Conservation (phyloP, 768 basidiomycete species). For the Mycena polygramma region DNA sequence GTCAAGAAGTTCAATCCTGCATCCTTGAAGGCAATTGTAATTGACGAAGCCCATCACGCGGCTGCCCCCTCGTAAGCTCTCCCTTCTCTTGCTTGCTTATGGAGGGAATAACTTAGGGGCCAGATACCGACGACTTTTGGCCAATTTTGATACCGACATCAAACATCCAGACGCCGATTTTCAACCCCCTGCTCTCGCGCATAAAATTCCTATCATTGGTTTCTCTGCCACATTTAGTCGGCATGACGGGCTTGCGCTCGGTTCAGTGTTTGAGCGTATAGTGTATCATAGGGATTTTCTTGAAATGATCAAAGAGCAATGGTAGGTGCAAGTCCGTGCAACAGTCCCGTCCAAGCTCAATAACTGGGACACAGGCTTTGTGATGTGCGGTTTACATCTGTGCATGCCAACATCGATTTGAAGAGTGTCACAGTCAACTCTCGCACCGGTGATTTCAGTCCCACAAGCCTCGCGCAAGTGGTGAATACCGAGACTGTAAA, state of each 20-base stretch:
- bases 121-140: slow-evolving; percentile 86
- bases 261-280: slow-evolving; percentile 89
- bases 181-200: slow-evolving; percentile 51
- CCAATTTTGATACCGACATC: slow-evolving; percentile 82
- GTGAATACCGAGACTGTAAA: slow-evolving; percentile 88
- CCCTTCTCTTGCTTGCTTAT: too few relatives aligned
- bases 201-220: slow-evolving; percentile 86
- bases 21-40: slow-evolving; percentile 78
- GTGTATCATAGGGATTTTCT: slow-evolving; percentile 94
- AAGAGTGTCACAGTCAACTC: slow-evolving; percentile 74
- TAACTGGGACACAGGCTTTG: slow-evolving; percentile 72
- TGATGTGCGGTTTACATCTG: slow-evolving; percentile 86
- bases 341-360: background rate
- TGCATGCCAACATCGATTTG: slow-evolving; percentile 81
- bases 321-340: slow-evolving; percentile 57
- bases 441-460: slow-evolving; percentile 84
- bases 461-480: slow-evolving; percentile 81
- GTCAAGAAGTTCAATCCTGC: slow-evolving; percentile 82
- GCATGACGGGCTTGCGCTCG: slow-evolving; percentile 90
- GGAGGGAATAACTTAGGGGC: background rate
- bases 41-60: slow-evolving; percentile 97
- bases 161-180: slow-evolving; percentile 63
- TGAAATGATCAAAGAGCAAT: slow-evolving; percentile 93
- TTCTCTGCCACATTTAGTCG: slow-evolving; percentile 97
- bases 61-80: slow-evolving; percentile 85